Conservation (phyloP, 2,329 filamentous ascomycete genomes). For the Exophiala sp. region DNA sequence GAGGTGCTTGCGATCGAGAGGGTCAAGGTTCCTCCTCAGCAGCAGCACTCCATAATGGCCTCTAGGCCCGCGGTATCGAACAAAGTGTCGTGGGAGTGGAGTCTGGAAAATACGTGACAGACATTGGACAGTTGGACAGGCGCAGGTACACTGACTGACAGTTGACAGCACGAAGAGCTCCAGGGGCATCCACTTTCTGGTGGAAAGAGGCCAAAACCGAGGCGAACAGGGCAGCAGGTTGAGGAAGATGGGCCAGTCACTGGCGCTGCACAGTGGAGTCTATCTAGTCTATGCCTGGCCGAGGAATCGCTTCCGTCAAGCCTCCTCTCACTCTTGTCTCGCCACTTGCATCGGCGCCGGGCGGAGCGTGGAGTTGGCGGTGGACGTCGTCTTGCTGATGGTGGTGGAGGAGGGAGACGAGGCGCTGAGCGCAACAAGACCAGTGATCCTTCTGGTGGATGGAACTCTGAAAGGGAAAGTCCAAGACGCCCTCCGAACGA, state of each 20-base stretch:
- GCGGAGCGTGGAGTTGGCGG: neutral
- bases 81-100: neutral
- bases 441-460: neutral
- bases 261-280: constrained; percentile 1
- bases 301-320: neutral
- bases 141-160: neutral
- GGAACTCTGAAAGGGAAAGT: neutral
- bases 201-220: no score
- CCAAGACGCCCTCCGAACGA: constrained; percentile 1
- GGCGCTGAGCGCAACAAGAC: no score
- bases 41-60: no score
- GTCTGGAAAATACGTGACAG: neutral
- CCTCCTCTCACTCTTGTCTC: neutral
- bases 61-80: neutral
- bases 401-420: no score
- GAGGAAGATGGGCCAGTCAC: neutral
- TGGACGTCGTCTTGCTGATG: no score
- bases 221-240: neutral
- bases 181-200: constrained; percentile 1
- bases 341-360: neutral
- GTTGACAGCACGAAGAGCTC: neutral
- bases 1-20: neutral
- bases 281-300: neutral
- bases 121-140: constrained; percentile 1
- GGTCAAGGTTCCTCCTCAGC: no score